Base-by-base conservation (phyloP, 768 basidiomycete genomes). In the Suillus placidus region DNA sequence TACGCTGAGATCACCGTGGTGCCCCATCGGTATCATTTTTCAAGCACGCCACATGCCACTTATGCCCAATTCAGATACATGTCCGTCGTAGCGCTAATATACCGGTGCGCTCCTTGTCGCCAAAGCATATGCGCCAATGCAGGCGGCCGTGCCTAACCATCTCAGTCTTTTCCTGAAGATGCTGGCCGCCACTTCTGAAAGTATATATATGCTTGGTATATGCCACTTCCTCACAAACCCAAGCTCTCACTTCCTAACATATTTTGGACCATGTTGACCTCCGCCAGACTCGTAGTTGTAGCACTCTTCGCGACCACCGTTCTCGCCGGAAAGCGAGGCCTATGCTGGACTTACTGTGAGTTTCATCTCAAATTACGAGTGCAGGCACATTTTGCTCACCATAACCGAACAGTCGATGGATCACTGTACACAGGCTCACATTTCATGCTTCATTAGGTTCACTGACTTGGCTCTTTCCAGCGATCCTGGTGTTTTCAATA, bases 261-360 rank as follows among this genome's bases (percentile, higher is more conserved):
- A 40, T 40, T 18, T 10, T 42, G 10, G 13, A 26, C 42, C 12
- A 77, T 77, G 74, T 42, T 74, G 18, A 52, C 57, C 26, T 68
- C 58, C 40, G 42, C 64, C 6, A 60, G 18, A 60, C n/a, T 77
- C 13, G 57, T 71, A 40, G 30, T 73, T 32, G 61, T 74, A 20
- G 58, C 67, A 0, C 20, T 69, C 8, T 76, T 75, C 42, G 38
- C 66, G 1, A 40, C 65, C 14, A 61, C 66, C 23, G 72, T 67
- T 45, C 71, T 67, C 14, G 80, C 80, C 30, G 79, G 80, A 32
- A 80, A 80, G 69, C 73, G 78, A 23, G 79, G 79, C 45, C 73
- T 80, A 30, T 70, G 69, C 51, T 80, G 79, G 79, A 69, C 79
- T 35, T 81, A 67, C 66, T 80, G 77, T 78, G 64, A 66, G 70